Conservation (phyloP, 2,329 filamentous ascomycete genomes). For the Arthrobotrys conoides region DNA sequence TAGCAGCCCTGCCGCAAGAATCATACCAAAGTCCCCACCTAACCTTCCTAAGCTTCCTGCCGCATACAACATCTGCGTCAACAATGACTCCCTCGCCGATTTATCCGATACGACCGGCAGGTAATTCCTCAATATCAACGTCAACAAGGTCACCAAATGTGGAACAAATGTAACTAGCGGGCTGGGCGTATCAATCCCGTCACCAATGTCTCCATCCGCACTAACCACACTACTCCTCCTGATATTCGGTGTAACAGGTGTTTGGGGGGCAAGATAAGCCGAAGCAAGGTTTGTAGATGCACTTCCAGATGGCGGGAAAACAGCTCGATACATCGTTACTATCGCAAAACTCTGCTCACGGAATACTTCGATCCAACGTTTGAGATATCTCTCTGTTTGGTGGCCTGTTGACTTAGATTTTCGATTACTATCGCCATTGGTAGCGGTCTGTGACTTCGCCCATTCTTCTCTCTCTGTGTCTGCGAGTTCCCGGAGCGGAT, state of each 20-base stretch:
- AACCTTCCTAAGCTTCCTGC: conserved; percentile 90
- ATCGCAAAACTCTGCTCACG: conserved; percentile 97
- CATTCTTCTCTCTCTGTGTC: conserved; percentile 75
- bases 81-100: conserved; percentile 83
- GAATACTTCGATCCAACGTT: conserved; percentile 96
- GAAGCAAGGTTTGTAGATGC: conserved; percentile 25
- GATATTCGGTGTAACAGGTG: conserved; percentile 47
- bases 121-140: conserved; percentile 81
- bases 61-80: conserved; percentile 94
- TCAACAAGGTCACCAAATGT: conserved; percentile 84
- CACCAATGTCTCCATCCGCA: neutral
- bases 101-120: conserved; percentile 85
- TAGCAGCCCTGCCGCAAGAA: conserved; percentile 77
- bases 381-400: conserved; percentile 93
- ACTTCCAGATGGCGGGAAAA: conserved; percentile 74
- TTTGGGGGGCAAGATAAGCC: conserved; percentile 51
- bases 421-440: conserved; percentile 63
- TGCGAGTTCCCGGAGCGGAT: conserved; percentile 87
- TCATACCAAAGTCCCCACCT: conserved; percentile 91
- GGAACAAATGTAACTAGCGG: conserved; percentile 87
- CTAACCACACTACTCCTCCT: conserved; percentile 28
- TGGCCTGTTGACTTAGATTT: conserved; percentile 72
- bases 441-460: conserved; percentile 66
- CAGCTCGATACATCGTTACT: conserved; percentile 91
- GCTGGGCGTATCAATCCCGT: conserved; percentile 66